A percentile compares a stretch with the other conserved stretches of the same genome.
Evolutionary conservation across 2,329 filamentous ascomycete species (phyloP).

Genomic region (Ceratocystis cubensis): DNA sequence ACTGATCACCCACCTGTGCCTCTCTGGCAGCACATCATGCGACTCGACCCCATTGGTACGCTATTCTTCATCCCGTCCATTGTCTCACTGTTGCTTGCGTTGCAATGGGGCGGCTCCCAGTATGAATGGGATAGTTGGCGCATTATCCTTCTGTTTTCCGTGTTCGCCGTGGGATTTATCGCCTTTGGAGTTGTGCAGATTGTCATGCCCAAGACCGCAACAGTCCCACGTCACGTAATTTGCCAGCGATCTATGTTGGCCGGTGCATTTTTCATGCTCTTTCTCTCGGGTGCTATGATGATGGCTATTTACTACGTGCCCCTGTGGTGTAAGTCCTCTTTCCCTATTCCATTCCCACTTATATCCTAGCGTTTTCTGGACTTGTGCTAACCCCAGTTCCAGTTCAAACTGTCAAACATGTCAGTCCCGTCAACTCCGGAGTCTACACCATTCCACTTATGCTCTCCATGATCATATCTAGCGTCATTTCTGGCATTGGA

Average conservation of each 20-base stretch:
- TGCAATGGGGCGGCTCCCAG: constrained; percentile 49
- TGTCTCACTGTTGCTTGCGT: constrained; percentile 47
- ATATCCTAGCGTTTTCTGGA: constrained; percentile 20
- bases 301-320: constrained; percentile 43
- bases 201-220: constrained; percentile 42
- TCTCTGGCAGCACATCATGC: constrained; percentile 34
- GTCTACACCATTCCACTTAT: constrained; percentile 46
- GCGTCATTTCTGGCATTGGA: constrained; percentile 35
- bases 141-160: constrained; percentile 41
- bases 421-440: constrained; percentile 42
- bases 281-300: constrained; percentile 40
- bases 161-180: constrained; percentile 36
- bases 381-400: constrained; percentile 7
- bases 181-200: constrained; percentile 42
- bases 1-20: constrained; percentile 24
- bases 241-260: constrained; percentile 42
- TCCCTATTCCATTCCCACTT: background rate
- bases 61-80: constrained; percentile 47
- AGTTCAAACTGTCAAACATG: constrained; percentile 45
- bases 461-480: constrained; percentile 42
- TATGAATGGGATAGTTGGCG: constrained; percentile 42
- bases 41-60: constrained; percentile 48
- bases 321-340: constrained; percentile 40
- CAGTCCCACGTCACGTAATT: constrained; percentile 43
- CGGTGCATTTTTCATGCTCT: constrained; percentile 36